Evolutionary conservation across 371 early-diverging fungal genomes (phyloP), one percentile per base, ranked within the genome.

Genomic region (Mortierella sp.): DNA sequence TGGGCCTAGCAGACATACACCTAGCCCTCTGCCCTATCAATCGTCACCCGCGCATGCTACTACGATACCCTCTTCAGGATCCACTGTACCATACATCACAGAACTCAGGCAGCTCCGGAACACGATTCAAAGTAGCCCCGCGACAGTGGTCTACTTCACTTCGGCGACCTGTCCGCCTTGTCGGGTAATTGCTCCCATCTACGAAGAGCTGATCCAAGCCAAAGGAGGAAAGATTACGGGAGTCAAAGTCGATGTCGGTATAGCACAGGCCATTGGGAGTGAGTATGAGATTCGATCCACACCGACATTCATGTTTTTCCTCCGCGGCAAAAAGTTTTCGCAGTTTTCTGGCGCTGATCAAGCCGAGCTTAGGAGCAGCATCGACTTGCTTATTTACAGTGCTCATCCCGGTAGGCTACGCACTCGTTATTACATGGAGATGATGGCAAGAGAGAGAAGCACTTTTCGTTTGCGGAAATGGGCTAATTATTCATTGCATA

Each of bases 101-200:
- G 32, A 84, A 75, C 54, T 79, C 72, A 1, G 21, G 60, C 34
- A 56, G 60, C 39, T 79, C 82, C 30, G 72, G 31, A 55, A 58
- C 9, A 72, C 80, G 21, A 80, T 89, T 23, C 59, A 79, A 3
- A 56, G 70, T 3, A 84, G 89, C 49, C 76, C 81, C 1, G 87
- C 87, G 4, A 90, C 90, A 3, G 87, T 82, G 27, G 89, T 90
- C n/a, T 89, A 89, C 57, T 92, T 93, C 64, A 93, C 93, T 4
- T 89, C 90, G 2, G 83, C 84, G 0, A 86, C 83, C 4, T 93
- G 93, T 61, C 87, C 87, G 6, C 93, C 93, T 4, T 93, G 93
- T 62, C 82, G 84, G 46, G 79, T 86, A 37, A 92, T 93, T 49
- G 85, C 85, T 31, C 93, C 93, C 21, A 84, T 89, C 39, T 92